A percentile compares a stretch with the other conserved stretches of the same genome.
phyloP scores from a whole-genome alignment of 495 filamentous ascomycete genomes.

The Penicillium subrubescens region DNA sequence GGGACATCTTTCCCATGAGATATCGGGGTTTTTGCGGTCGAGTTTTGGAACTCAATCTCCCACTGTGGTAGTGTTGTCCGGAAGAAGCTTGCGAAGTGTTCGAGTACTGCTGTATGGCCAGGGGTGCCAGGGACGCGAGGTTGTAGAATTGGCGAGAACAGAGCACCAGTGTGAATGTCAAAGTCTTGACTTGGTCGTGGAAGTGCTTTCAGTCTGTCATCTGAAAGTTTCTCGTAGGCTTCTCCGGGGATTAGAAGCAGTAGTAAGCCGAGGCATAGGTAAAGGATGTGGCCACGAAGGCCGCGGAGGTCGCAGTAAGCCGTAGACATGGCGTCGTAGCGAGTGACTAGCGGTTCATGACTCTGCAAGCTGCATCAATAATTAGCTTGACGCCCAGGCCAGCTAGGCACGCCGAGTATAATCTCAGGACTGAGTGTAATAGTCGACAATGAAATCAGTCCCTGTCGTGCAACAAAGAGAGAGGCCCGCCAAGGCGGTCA shows the following conservation, averaged over 20 bases:
- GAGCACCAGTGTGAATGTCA: conserved; percentile 68
- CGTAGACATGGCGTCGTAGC: conserved; percentile 31
- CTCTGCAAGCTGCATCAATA: not conserved
- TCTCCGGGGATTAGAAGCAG: conserved; percentile 30
- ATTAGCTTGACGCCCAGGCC: conserved; percentile 9
- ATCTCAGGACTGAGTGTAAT: not conserved
- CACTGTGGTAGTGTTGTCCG: conserved; percentile 70
- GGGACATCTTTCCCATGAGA: conserved; percentile 69
- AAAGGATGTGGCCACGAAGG: conserved; percentile 29
- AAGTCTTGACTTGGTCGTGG: conserved; percentile 76
- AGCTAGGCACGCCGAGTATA: conserved; percentile 8
- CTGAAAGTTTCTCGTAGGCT: conserved; percentile 75
- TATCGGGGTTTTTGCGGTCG: conserved; percentile 75
- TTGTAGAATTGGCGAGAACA: conserved; percentile 88
- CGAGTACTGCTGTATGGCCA: conserved; percentile 70
- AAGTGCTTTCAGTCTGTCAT: conserved; percentile 65
- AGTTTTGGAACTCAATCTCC: conserved; percentile 83
- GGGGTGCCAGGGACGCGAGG: conserved; percentile 86
- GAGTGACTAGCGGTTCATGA: conserved; percentile 20
- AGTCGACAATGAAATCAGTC: not conserved
- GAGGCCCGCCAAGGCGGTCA: conserved; percentile 24
- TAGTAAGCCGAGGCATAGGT: conserved; percentile 33
- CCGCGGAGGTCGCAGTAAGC: conserved; percentile 31
- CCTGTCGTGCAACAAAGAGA: conserved; percentile 20
- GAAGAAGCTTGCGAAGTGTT: conserved; percentile 86